Evolutionary conservation across 306 rosid species (phyloP).

Genomic region (Quercus engelmannii): DNA sequence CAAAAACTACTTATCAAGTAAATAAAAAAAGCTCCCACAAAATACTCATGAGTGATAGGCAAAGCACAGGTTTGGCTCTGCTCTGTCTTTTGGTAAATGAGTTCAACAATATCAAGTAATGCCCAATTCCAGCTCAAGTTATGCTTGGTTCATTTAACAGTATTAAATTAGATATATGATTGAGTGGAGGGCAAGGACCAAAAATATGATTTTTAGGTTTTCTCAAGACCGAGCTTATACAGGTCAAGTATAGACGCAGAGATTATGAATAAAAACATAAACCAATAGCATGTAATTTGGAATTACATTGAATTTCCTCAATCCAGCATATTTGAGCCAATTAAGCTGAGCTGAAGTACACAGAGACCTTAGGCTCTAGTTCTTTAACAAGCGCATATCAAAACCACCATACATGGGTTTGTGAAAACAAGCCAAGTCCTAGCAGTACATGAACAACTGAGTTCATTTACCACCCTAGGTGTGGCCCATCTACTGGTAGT

Average conservation of each 20-base stretch:
- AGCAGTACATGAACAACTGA: neutral
- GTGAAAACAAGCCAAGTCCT: neutral
- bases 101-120: too few species aligned
- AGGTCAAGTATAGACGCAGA: neutral
- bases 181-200: neutral
- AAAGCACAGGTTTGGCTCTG: neutral
- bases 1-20: neutral
- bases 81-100: neutral
- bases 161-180: neutral
- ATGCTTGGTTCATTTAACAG: neutral
- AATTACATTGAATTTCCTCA: neutral
- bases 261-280: neutral
- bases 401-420: too few species aligned
- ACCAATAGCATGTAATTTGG: neutral
- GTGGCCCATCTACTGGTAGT: neutral
- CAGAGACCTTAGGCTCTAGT: neutral
- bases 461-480: neutral
- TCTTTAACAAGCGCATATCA: neutral
- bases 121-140: neutral
- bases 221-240: neutral
- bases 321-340: neutral
- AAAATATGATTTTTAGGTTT: neutral
- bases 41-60: neutral
- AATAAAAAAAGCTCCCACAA: neutral
- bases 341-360: neutral